Conservation (phyloP, 2,329 filamentous ascomycete genomes). For the Neonectria hederae region DNA sequence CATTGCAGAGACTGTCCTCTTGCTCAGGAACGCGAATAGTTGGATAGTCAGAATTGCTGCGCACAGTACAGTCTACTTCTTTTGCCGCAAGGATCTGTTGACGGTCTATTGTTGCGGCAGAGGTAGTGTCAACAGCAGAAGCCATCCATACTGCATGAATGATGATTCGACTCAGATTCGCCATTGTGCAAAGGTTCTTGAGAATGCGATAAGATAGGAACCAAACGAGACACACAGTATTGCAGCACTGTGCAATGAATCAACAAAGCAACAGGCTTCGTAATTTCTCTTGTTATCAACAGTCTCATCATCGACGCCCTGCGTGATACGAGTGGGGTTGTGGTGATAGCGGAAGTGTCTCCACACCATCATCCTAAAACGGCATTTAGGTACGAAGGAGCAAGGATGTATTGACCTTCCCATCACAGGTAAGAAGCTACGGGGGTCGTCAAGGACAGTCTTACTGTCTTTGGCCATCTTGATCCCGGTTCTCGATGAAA, state of each 20-base stretch:
- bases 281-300: not conserved
- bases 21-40: slow-evolving; percentile 34
- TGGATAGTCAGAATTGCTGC: slow-evolving; percentile 1
- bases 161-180: not conserved
- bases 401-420: not conserved
- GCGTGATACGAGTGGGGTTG: not conserved
- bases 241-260: no score
- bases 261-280: not conserved
- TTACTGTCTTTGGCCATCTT: not conserved
- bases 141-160: not conserved
- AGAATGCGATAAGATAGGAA: not conserved
- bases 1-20: slow-evolving; percentile 26
- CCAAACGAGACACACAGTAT: not conserved
- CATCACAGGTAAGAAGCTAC: not conserved
- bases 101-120: not conserved
- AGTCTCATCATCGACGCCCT: not conserved
- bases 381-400: not conserved
- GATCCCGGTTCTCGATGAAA: no score
- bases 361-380: not conserved
- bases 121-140: not conserved
- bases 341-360: not conserved
- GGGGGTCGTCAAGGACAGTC: not conserved
- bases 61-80: not conserved
- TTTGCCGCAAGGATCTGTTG: not conserved
- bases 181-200: not conserved